Evolutionary conservation across 306 rosid species (phyloP).

Genomic region (Boehmeria nivea): DNA sequence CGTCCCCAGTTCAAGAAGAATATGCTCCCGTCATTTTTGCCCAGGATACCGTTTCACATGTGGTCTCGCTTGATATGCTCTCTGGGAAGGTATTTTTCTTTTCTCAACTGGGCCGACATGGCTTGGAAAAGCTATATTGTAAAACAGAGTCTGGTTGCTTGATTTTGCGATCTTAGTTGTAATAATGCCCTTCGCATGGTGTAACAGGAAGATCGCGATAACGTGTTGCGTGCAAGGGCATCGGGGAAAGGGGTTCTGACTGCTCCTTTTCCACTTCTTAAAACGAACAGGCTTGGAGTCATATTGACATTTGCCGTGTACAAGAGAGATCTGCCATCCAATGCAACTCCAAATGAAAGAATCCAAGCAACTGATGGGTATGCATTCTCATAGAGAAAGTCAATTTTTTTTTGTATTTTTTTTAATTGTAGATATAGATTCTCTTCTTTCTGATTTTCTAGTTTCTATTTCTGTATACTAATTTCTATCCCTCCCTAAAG

Average conservation of each 20-base stretch:
- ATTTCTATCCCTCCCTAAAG: too few relatives aligned
- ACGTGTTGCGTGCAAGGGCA: conserved; percentile 84
- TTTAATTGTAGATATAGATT: too few relatives aligned
- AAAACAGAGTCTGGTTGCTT: neutral
- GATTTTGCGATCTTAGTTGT: neutral
- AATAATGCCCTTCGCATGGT: too few relatives aligned
- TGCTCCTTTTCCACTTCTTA: conserved; percentile 81
- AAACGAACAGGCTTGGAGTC: conserved; percentile 90
- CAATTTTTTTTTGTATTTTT: too few relatives aligned
- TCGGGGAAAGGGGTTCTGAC: conserved; percentile 94
- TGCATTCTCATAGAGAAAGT: too few relatives aligned
- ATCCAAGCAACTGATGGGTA: conserved; percentile 93
- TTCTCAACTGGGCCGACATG: neutral
- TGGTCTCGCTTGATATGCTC: conserved; percentile 79
- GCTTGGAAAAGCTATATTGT: neutral
- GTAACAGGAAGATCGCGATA: conserved; percentile 83
- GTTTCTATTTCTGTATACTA: too few relatives aligned
- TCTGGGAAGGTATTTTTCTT: conserved; percentile 66
- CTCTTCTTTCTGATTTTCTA: neutral
- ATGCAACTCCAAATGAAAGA: conserved; percentile 87
- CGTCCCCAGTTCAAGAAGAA: conserved; percentile 74
- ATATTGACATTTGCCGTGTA: conserved; percentile 93
- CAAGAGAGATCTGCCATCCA: conserved; percentile 81
- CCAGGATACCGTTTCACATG: conserved; percentile 87
- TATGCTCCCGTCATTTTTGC: conserved; percentile 99